These are phyloP conservation scores for Ogataea dorogensis DNA, from an alignment of 805 yeast genomes.

Conservation along the genomic window DNA sequence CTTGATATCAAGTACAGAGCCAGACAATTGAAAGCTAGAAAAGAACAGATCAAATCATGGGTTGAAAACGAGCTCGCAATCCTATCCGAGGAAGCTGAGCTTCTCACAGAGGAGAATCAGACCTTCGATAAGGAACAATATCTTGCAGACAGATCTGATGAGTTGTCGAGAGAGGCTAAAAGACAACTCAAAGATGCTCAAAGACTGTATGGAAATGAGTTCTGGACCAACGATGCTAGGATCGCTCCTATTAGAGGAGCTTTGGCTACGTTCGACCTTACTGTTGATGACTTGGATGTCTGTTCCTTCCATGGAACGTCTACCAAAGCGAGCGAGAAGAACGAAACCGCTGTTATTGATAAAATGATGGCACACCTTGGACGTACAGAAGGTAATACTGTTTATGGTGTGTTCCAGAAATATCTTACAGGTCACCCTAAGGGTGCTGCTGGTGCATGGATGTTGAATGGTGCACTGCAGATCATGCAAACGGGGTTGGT, in stretches of 20 bases:
- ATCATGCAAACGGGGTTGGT: conserved; percentile 88
- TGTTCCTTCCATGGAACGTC: conserved; percentile 99
- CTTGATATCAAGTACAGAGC: conserved; percentile 90
- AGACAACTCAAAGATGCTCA: conserved; percentile 87
- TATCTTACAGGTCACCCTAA: conserved; percentile 99
- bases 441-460: conserved; percentile 99
- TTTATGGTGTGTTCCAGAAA: conserved; percentile 97
- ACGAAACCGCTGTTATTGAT: conserved; percentile 89
- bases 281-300: conserved; percentile 92
- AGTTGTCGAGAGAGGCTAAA: conserved; percentile 77
- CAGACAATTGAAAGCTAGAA: conserved; percentile 82
- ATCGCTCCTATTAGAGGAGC: conserved; percentile 98
- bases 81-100: conserved; percentile 68
- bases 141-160: conserved; percentile 82
- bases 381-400: conserved; percentile 96
- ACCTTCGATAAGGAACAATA: conserved; percentile 54
- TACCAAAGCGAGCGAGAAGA: conserved; percentile 97
- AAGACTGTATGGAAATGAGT: conserved; percentile 93
- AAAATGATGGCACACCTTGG: conserved; percentile 94
- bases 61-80: conserved; percentile 73
- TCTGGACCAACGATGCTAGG: conserved; percentile 86
- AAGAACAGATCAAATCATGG: conserved; percentile 77
- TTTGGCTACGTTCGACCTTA: conserved; percentile 87
- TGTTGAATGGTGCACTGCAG: conserved; percentile 98
- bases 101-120: conserved; percentile 43